Conservation (phyloP, 805 yeast genomes). For the Pichia californica region DNA sequence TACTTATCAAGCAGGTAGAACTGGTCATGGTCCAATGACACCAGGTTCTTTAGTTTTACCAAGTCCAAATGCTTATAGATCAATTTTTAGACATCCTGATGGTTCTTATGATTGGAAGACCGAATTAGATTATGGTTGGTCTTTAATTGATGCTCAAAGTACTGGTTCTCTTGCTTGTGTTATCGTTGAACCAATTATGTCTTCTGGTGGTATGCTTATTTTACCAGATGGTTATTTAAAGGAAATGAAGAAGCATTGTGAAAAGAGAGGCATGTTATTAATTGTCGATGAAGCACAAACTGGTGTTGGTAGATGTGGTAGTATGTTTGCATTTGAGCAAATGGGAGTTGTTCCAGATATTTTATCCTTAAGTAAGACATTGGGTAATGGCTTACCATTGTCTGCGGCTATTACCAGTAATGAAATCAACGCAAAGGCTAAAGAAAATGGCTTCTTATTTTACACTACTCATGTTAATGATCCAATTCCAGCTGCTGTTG, state of each 20-base stretch:
- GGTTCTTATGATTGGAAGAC: slow-evolving; percentile 28
- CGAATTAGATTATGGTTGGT: slow-evolving; percentile 24
- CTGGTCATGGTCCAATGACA: slow-evolving; percentile 24
- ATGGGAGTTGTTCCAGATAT: slow-evolving; percentile 30
- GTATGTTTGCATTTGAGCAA: slow-evolving; percentile 34
- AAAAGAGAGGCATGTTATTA: slow-evolving; percentile 39
- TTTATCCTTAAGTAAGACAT: slow-evolving; percentile 26
- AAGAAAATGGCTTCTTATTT: slow-evolving; percentile 19
- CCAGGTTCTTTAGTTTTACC: slow-evolving; percentile 25
- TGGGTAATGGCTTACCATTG: slow-evolving; percentile 30
- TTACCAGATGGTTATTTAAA: slow-evolving; percentile 29
- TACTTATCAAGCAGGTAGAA: slow-evolving; percentile 25
- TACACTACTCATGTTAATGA: slow-evolving; percentile 28
- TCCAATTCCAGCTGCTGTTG: slow-evolving; percentile 28
- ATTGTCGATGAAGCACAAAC: slow-evolving; percentile 53
- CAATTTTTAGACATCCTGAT: slow-evolving; percentile 23
- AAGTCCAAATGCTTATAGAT: slow-evolving; percentile 24
- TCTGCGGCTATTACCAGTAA: slow-evolving; percentile 27
- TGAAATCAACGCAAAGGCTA: slow-evolving; percentile 20
- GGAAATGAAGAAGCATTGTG: slow-evolving; percentile 24
- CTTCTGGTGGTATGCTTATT: slow-evolving; percentile 48
- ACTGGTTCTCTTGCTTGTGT: slow-evolving; percentile 43
- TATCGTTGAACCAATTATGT: slow-evolving; percentile 45
- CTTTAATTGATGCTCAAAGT: slow-evolving; percentile 23
- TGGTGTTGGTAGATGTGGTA: slow-evolving; percentile 49